Percentiles rank a stretch among this genome's conserved stretches.
Conservation (phyloP, 176 grass and related monocot species). For the Paspalum notatum region DNA sequence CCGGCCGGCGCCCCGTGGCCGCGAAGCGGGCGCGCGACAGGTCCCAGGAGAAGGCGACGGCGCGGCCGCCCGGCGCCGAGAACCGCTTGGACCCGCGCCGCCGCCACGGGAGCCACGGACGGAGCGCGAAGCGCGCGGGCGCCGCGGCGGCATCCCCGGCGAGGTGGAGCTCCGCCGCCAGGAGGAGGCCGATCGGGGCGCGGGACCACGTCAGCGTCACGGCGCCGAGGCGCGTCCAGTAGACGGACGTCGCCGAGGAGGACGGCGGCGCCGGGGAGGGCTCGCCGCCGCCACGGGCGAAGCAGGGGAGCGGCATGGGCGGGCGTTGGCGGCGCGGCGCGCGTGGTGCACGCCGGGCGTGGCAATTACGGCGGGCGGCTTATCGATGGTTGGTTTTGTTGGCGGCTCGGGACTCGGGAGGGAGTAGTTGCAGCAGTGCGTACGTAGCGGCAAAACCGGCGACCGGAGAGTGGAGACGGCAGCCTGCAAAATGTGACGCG, state of each 20-base stretch:
- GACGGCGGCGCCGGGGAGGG: conserved; percentile 12
- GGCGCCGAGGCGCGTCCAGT: conserved; percentile 56
- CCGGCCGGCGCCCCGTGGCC: conserved; percentile 30
- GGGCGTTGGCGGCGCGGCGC: not conserved
- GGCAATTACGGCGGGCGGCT: not conserved
- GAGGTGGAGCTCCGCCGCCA: conserved; percentile 41
- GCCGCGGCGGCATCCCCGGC: not conserved
- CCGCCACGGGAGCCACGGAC: conserved; percentile 52
- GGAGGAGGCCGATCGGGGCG: conserved; percentile 44
- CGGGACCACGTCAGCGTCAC: conserved; percentile 55
- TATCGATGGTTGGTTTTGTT: conserved; percentile 14
- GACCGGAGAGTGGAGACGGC: conserved; percentile 18
- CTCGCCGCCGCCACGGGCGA: conserved; percentile 34
- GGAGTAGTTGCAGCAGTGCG: conserved; percentile 37
- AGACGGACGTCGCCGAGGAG: conserved; percentile 57
- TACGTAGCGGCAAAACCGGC: conserved; percentile 33
- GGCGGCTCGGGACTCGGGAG: not conserved
- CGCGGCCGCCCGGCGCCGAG: not conserved
- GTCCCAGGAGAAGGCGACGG: conserved; percentile 64
- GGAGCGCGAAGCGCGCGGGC: conserved; percentile 43
- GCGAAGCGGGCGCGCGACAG: conserved; percentile 52
- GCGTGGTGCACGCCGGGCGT: conserved; percentile 15
- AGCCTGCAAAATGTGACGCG: conserved; percentile 26
- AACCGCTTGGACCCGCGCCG: conserved; percentile 43
- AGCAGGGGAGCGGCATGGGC: conserved; percentile 54